A percentile compares a stretch with the other conserved stretches of the same genome.
Conservation (phyloP, 768 basidiomycete genomes). For the Podaxis sp. region DNA sequence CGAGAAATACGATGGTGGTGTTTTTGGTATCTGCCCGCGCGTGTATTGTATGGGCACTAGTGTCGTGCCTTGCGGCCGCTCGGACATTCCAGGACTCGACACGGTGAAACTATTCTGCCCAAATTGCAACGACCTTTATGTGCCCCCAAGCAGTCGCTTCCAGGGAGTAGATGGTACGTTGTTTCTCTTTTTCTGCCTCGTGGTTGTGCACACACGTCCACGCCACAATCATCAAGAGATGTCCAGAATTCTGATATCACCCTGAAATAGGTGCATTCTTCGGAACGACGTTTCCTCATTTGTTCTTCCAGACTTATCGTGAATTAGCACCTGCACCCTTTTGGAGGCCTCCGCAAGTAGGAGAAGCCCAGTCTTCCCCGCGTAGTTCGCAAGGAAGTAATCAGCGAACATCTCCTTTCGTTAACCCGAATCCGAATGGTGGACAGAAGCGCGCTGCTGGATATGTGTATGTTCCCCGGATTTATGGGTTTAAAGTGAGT, state of each 20-base stretch:
- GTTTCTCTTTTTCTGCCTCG: background rate
- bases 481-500: slow-evolving; percentile 97
- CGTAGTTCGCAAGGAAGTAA: slow-evolving; percentile 49
- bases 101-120: slow-evolving; percentile 98
- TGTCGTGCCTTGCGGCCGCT: slow-evolving; percentile 93
- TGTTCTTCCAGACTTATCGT: slow-evolving; percentile 98
- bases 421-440: slow-evolving; percentile 87
- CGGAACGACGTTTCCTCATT: slow-evolving; percentile 96
- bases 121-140: slow-evolving; percentile 96
- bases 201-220: background rate
- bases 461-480: slow-evolving; percentile 85
- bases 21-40: slow-evolving; percentile 93
- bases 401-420: slow-evolving; percentile 58
- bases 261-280: slow-evolving; percentile 85
- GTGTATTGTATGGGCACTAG: slow-evolving; percentile 89
- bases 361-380: slow-evolving; percentile 60
- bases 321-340: slow-evolving; percentile 94
- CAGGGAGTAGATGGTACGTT: slow-evolving; percentile 90
- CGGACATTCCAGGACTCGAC: slow-evolving; percentile 93
- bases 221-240: background rate
- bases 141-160: slow-evolving; percentile 93
- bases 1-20: slow-evolving; percentile 91
- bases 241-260: slow-evolving; percentile 1
- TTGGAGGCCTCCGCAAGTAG: slow-evolving; percentile 68
- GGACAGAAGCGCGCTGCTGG: slow-evolving; percentile 88